These are phyloP conservation scores for Lachnellula willkommii DNA, from an alignment of 2,329 filamentous ascomycete species.

Conservation along the genomic window DNA sequence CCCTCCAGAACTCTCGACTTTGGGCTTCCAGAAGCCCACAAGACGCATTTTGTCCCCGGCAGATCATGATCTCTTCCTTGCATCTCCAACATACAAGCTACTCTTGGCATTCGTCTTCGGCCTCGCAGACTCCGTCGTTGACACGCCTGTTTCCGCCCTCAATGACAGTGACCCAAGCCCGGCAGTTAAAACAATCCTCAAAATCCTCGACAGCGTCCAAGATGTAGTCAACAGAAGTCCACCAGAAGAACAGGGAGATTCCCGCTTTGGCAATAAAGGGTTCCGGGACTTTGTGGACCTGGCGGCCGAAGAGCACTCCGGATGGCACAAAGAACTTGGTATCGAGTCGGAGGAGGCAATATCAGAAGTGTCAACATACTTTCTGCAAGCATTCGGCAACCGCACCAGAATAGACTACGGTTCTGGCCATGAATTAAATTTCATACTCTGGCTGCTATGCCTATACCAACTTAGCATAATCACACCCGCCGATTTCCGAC, in stretches of 20 bases:
- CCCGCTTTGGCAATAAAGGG: constrained; percentile 88
- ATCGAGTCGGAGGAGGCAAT: constrained; percentile 49
- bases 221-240: constrained; percentile 63
- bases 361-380: constrained; percentile 71
- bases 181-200: constrained; percentile 57
- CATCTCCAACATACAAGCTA: constrained; percentile 69
- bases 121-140: constrained; percentile 74
- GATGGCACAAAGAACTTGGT: constrained; percentile 61
- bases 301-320: constrained; percentile 44
- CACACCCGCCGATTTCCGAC: constrained; percentile 59
- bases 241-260: constrained; percentile 79
- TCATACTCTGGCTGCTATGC: constrained; percentile 93
- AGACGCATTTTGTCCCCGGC: constrained; percentile 74
- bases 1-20: constrained; percentile 55
- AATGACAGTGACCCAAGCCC: constrained; percentile 52
- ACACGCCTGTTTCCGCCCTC: constrained; percentile 60
- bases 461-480: constrained; percentile 74
- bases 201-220: constrained; percentile 65
- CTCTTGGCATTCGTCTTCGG: constrained; percentile 81
- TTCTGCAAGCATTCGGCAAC: constrained; percentile 81
- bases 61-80: constrained; percentile 77
- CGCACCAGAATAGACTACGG: constrained; percentile 88
- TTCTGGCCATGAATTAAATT: constrained; percentile 95
- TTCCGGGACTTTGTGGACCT: constrained; percentile 79
- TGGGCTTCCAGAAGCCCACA: constrained; percentile 61